Conservation (phyloP, 164 flowering plant genomes). For the Cinnamomum chago region DNA sequence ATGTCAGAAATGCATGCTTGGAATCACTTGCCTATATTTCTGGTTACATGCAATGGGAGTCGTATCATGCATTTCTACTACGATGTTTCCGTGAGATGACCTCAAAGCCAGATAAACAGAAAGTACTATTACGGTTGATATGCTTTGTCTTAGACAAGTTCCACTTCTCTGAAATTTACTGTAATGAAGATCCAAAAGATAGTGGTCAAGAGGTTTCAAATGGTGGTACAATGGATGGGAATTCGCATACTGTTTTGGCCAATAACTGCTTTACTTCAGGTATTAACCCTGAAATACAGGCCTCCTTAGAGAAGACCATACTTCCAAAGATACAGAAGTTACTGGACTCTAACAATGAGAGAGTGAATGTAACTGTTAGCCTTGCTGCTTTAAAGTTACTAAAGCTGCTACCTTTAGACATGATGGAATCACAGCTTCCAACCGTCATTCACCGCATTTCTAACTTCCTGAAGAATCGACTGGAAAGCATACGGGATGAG, state of each 20-base stretch:
- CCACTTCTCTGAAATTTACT: conserved; percentile 41
- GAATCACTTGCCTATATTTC: conserved; percentile 78
- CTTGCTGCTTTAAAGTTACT: conserved; percentile 70
- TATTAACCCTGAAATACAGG: conserved; percentile 35
- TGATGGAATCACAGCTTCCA: conserved; percentile 72
- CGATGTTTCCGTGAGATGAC: conserved; percentile 74
- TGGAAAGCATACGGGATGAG: conserved; percentile 82
- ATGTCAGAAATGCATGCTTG: conserved; percentile 67
- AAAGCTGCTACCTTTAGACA: conserved; percentile 71
- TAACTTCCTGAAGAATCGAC: conserved; percentile 68
- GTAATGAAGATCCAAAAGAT: conserved; percentile 15
- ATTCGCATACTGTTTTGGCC: conserved; percentile 11
- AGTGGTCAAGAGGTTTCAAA: conserved; percentile 11
- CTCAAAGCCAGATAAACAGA: conserved; percentile 53
- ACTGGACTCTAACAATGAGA: conserved; percentile 54
- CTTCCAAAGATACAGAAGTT: conserved; percentile 72
- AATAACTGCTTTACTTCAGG: conserved; percentile 9
- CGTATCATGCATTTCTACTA: conserved; percentile 48
- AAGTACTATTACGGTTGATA: conserved; percentile 56
- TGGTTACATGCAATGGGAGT: conserved; percentile 71
- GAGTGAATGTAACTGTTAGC: conserved; percentile 56
- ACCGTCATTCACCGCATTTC: conserved; percentile 68
- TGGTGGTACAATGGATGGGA: conserved; percentile 6
- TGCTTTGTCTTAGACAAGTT: conserved; percentile 73
- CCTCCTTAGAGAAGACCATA: conserved; percentile 44